These are phyloP conservation scores for Trichosanthes truncata DNA, from an alignment of 306 rosid genomes.

Conservation along the genomic window DNA sequence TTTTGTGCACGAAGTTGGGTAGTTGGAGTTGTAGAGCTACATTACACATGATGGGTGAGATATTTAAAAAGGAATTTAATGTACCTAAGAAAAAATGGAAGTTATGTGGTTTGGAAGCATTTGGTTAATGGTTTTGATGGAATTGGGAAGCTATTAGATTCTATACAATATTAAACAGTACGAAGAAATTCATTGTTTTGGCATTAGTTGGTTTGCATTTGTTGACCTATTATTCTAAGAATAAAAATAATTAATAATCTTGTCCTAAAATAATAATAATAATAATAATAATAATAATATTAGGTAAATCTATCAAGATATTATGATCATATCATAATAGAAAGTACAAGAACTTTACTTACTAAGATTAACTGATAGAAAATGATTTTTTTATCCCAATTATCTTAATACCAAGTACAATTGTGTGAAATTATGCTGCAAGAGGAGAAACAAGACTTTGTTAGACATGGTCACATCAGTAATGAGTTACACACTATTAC, in stretches of 20 bases:
- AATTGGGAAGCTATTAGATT: neutral
- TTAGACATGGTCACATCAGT: no score
- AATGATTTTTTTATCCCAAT: no score
- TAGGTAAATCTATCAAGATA: no score
- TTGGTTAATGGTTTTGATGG: neutral
- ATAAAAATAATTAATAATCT: neutral
- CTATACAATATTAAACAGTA: neutral
- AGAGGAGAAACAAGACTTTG: no score
- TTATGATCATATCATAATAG: no score
- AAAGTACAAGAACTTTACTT: no score
- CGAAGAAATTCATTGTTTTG: neutral
- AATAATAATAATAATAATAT: no score
- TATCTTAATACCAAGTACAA: no score
- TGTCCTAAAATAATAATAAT: neutral
- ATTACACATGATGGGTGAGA: neutral
- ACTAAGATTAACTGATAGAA: no score
- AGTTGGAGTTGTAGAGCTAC: conserved; percentile 4
- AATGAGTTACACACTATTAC: no score
- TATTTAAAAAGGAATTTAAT: neutral
- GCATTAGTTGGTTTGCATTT: neutral
- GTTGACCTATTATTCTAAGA: neutral
- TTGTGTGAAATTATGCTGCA: no score
- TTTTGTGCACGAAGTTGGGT: neutral
- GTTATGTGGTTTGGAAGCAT: neutral
- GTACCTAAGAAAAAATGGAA: neutral